Base-by-base conservation (phyloP, 2,329 filamentous ascomycete genomes). In the Calonectria henricotiae region DNA sequence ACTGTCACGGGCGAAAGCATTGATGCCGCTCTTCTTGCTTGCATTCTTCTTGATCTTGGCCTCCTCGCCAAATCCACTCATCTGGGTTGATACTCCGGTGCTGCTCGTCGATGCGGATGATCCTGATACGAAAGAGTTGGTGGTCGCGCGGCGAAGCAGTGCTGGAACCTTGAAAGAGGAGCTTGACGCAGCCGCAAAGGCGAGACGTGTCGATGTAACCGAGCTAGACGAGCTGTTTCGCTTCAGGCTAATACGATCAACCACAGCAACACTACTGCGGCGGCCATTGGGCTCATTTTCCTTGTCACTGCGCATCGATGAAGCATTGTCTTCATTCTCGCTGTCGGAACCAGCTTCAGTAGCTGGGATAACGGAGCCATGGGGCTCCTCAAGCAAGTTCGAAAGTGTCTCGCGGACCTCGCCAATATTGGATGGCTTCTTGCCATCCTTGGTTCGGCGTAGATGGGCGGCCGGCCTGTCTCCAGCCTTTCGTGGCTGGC, bases 341-440 rank as follows among this genome's bases (percentile, higher is more conserved):
- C 79, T 80, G 62, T 82, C 81, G 27, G 81, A 81, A 12, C 75
- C 80, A 37, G 69, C 75, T 51, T 80, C 80, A 2, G 82, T 83
- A 15, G 86, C 87, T 3, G 74, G 86, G 80, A 89, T 84, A 73
- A 89, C 76, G 17, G 89, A 87, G 67, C 81, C 77, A 75, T 83
- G 75, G 17, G 89, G 88, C 49, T 93, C 90, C 27, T 97, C 95
- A 17, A 98, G 91, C 11, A 98, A 87, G 80, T 92, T 93, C 5
- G 94, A 97, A 7, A 98, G 85, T 0, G 93, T 94, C 80, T 96
- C 90, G 67, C 94, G 91, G 72, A 98, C 93, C 78, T 98, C 94
- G 32, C 91, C 90, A 11, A 97, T 85, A 20, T 91, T 93, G 5
- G 92, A 87, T 0, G 95, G 94, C 76, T 91, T 94, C 81, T 89